Conservation (phyloP, 345 rosid species). For the Rhodamnia argentea region DNA sequence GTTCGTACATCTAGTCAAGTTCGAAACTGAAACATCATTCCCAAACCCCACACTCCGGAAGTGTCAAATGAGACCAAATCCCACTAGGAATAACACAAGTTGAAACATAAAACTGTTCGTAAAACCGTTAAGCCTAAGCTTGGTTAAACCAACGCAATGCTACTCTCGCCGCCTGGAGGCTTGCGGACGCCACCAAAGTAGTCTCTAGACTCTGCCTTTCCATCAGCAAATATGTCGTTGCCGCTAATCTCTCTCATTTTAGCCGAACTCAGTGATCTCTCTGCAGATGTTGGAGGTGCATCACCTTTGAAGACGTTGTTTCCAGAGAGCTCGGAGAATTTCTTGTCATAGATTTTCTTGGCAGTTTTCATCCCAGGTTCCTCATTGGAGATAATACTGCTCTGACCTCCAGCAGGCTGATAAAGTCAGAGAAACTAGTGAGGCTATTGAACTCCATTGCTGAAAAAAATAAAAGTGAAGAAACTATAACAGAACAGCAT, state of each 20-base stretch:
- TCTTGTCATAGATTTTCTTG: constrained; percentile 74
- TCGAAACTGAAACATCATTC: constrained; percentile 7
- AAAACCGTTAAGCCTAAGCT: constrained; percentile 12
- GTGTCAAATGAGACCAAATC: constrained; percentile 25
- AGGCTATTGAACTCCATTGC: not conserved
- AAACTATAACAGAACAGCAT: not conserved
- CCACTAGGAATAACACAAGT: constrained; percentile 11
- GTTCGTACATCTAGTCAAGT: not conserved
- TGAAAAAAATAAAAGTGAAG: not conserved
- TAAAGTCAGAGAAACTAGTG: constrained; percentile 2
- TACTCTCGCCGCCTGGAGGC: constrained; percentile 97
- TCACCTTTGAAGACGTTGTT: constrained; percentile 80
- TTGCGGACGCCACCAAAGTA: constrained; percentile 92
- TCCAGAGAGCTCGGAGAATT: constrained; percentile 74
- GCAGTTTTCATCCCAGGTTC: constrained; percentile 58
- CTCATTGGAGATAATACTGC: constrained; percentile 13
- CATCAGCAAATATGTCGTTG: constrained; percentile 79
- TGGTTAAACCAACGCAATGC: constrained; percentile 73
- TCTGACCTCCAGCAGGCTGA: constrained; percentile 42
- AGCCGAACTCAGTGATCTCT: constrained; percentile 61
- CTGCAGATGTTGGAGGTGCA: constrained; percentile 36
- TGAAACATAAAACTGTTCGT: constrained; percentile 14
- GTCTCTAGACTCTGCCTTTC: constrained; percentile 80
- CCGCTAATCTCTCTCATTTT: constrained; percentile 81
- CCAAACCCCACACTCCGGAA: constrained; percentile 11